A percentile compares a stretch with the other conserved stretches of the same genome.
Evolutionary conservation across 345 rosid species (phyloP).

Genomic region (Heritiera littoralis): DNA sequence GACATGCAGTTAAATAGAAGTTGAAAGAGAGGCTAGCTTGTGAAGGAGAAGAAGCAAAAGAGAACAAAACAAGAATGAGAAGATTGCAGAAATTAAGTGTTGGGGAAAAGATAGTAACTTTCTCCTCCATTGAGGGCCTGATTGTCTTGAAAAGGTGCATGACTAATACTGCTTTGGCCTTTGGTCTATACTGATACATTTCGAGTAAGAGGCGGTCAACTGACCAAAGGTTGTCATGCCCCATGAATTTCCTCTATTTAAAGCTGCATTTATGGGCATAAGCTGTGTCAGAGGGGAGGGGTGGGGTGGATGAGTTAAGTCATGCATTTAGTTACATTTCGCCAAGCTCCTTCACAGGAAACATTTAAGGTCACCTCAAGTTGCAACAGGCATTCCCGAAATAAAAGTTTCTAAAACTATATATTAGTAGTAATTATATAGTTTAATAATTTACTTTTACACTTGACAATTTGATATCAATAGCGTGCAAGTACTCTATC

Average conservation of each 20-base stretch:
- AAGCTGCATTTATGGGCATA: slow-evolving; percentile 43
- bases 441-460: too few relatives aligned
- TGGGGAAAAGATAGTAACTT: background rate
- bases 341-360: background rate
- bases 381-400: background rate
- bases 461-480: too few relatives aligned
- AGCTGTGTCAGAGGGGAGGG: slow-evolving; percentile 47
- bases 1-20: slow-evolving; percentile 77
- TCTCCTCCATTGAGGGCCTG: slow-evolving; percentile 40
- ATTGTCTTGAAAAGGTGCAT: background rate
- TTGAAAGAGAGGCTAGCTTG: slow-evolving; percentile 52
- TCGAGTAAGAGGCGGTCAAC: background rate
- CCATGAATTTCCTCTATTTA: slow-evolving; percentile 24
- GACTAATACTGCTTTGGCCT: background rate
- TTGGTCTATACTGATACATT: slow-evolving; percentile 3
- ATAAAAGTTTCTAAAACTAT: background rate
- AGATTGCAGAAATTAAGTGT: background rate
- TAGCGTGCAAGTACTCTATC: too few relatives aligned
- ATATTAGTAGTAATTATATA: too few relatives aligned
- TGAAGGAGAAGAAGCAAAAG: slow-evolving; percentile 31
- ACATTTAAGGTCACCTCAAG: slow-evolving; percentile 8
- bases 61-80: slow-evolving; percentile 27
- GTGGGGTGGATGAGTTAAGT: slow-evolving; percentile 28
- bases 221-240: background rate
- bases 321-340: background rate